Percentiles rank a stretch among this genome's conserved stretches.
phyloP scores from a whole-genome alignment of 169 alveolate species.

The Cryptosporidium parvum region DNA sequence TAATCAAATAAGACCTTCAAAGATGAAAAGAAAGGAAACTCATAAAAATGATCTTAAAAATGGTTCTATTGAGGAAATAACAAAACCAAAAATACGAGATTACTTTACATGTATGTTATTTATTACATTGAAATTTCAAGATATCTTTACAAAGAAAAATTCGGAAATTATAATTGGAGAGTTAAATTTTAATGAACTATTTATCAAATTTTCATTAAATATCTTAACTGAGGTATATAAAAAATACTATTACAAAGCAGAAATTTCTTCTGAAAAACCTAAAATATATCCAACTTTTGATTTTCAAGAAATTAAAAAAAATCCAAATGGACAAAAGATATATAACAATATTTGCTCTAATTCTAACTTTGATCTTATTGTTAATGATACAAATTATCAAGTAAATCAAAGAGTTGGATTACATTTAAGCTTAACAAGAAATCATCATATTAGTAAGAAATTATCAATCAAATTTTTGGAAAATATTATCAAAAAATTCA shows the following conservation, averaged over 20 bases:
- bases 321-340: not conserved
- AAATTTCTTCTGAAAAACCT: not conserved
- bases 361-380: not conserved
- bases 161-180: not conserved
- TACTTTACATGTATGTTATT: slow-evolving; percentile 27
- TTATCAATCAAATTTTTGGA: not conserved
- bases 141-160: not conserved
- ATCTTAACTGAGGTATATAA: not conserved
- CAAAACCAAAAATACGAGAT: not conserved
- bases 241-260: not conserved
- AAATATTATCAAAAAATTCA: not conserved
- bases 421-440: slow-evolving; percentile 36
- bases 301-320: not conserved
- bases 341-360: too few relatives aligned
- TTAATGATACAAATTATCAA: not conserved
- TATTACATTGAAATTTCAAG: not conserved
- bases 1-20: too few relatives aligned
- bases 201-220: not conserved
- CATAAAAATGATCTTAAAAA: not conserved
- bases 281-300: slow-evolving; percentile 35
- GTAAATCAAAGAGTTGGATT: slow-evolving; percentile 6
- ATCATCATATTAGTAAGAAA: slow-evolving; percentile 4
- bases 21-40: not conserved
- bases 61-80: too few relatives aligned
- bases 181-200: slow-evolving; percentile 10